These are phyloP conservation scores for Fennellomyces sp. DNA, from an alignment of 371 early-diverging fungal species.

Conservation along the genomic window DNA sequence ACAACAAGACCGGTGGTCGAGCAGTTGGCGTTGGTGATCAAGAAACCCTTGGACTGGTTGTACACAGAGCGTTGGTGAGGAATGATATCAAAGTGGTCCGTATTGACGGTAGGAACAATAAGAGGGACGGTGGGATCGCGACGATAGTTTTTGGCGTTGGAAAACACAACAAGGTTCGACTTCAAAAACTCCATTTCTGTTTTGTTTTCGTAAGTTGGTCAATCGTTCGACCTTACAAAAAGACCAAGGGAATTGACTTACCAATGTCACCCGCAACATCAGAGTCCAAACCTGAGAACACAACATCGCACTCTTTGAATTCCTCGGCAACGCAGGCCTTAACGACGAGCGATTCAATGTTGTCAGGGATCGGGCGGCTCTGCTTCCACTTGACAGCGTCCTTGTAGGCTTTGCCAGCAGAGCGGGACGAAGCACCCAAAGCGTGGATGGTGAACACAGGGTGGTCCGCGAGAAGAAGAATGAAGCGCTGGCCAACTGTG, in stretches of 20 bases:
- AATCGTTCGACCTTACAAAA: not conserved
- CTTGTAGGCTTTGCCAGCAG: slow-evolving; percentile 85
- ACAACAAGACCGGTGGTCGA: slow-evolving; percentile 95
- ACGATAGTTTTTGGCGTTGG: slow-evolving; percentile 96
- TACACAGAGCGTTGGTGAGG: slow-evolving; percentile 74
- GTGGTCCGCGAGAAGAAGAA: slow-evolving; percentile 84
- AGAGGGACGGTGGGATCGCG: slow-evolving; percentile 88
- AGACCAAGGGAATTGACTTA: slow-evolving; percentile 26
- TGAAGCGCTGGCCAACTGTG: slow-evolving; percentile 98
- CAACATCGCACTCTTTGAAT: slow-evolving; percentile 83
- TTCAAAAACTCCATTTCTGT: slow-evolving; percentile 82
- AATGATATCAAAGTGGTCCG: slow-evolving; percentile 82
- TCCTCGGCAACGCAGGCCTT: slow-evolving; percentile 72
- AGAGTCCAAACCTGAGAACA: slow-evolving; percentile 94
- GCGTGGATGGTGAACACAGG: slow-evolving; percentile 86
- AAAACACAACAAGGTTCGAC: slow-evolving; percentile 87
- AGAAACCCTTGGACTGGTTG: slow-evolving; percentile 76
- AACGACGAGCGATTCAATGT: slow-evolving; percentile 64
- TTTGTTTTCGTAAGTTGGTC: no score
- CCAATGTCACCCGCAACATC: slow-evolving; percentile 92
- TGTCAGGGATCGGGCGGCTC: slow-evolving; percentile 72
- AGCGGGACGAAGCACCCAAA: slow-evolving; percentile 91
- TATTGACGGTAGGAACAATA: slow-evolving; percentile 91
- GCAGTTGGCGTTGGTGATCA: slow-evolving; percentile 98
- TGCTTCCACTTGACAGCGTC: slow-evolving; percentile 90